Base-by-base conservation (phyloP, 148 eudicot genomes). In the Chenopodium album region DNA sequence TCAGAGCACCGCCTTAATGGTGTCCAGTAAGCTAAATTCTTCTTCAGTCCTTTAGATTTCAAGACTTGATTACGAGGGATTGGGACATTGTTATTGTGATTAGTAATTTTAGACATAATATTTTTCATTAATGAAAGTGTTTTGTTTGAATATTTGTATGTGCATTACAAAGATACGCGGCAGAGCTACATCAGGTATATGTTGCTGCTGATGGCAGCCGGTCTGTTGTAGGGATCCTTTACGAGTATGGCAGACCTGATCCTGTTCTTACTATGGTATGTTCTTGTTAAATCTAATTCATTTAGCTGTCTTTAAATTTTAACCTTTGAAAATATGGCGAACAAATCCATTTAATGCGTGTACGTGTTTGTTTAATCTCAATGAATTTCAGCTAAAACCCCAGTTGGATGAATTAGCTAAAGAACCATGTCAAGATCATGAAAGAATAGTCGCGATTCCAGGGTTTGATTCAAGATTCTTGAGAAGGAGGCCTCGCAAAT, bases 1-100 rank as follows among this genome's bases (percentile, higher is more conserved):
- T 92, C 99, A 0, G 99, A 95, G 81, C 99, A 95, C 82, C 88
- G 46, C 29, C 77, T 95, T 16, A 75, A 94, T 54, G 94, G 97
- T 1, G 77, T 80, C 77, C 86, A 41, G 98, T 95, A 92, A 85
- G 84, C 68, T 5, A 0, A 44, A 59, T 64, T 23, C 44, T 31
- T 17, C 62, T 17, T 56, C 20, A 56, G 7, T 56, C 62, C 62
- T 56, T 19, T 17, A 56, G 22, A 56, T 56, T 17, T 14, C 20
- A 56, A 56, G 22, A 56, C 62, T 56, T 12, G 17, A 3, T 56
- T 16, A 56, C 17, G 62, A 56, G 20, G 22, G 22, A 56, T 56
- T 5, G 22, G 1, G 20, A 56, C 62, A 56, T 56, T 56, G 22
- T 17, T 17, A 56, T 56, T 56, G 62, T 16, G 62, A 56, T 56